These are phyloP conservation scores for Rhynchosporium secalis DNA, from an alignment of 2,329 filamentous ascomycete genomes.

Conservation along the genomic window DNA sequence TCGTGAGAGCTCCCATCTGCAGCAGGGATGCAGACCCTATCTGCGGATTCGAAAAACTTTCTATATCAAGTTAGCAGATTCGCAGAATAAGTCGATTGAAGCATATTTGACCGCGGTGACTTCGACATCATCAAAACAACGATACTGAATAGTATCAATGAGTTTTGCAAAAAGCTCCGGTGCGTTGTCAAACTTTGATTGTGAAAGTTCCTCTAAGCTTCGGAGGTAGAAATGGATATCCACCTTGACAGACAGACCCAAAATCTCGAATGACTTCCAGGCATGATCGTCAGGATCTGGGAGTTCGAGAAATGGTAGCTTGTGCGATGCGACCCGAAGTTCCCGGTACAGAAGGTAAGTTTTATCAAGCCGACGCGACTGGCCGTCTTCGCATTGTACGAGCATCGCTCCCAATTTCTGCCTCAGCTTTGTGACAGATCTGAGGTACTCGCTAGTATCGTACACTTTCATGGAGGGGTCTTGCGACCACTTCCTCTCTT, in stretches of 20 bases:
- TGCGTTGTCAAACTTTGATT: background rate
- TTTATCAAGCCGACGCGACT: slow-evolving; percentile 16
- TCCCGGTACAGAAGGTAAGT: slow-evolving; percentile 16
- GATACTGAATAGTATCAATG: slow-evolving; percentile 1
- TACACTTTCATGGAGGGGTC: background rate
- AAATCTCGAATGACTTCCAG: slow-evolving; percentile 8
- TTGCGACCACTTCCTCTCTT: background rate
- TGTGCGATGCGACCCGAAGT: slow-evolving; percentile 11
- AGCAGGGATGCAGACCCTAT: slow-evolving; percentile 10
- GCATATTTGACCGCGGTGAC: slow-evolving; percentile 1
- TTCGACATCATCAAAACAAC: slow-evolving; percentile 4
- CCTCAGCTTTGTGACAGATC: slow-evolving; percentile 1
- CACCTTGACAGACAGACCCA: slow-evolving; percentile 16
- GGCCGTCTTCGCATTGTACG: slow-evolving; percentile 10
- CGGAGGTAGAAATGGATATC: slow-evolving; percentile 16
- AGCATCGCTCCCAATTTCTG: slow-evolving; percentile 13
- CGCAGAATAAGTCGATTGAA: background rate
- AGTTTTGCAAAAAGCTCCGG: background rate
- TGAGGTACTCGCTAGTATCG: background rate
- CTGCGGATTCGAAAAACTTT: background rate
- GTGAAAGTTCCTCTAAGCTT: background rate
- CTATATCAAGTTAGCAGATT: background rate
- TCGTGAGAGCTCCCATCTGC: background rate
- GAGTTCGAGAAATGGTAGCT: slow-evolving; percentile 15
- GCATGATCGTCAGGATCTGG: slow-evolving; percentile 2